Evolutionary conservation across 805 yeast species (phyloP), one percentile per base, ranked within the genome.

Genomic region (Citeromyces nyonsensis): DNA sequence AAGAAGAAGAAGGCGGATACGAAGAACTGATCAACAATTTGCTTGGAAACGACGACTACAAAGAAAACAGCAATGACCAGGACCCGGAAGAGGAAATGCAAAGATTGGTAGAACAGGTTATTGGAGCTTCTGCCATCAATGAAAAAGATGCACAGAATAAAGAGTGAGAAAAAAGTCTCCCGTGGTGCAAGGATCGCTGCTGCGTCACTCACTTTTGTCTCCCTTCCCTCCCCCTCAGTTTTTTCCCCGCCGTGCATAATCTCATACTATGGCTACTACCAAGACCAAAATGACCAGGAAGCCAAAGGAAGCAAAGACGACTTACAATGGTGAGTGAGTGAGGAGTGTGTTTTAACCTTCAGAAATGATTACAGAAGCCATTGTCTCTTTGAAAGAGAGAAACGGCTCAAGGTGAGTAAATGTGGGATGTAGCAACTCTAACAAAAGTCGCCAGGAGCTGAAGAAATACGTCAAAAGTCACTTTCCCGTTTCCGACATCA

Each of bases 381-480:
- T 83, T 40, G 49, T 63, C 26, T 62, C 78, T 32, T 66, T 83
- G 47, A 78, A 79, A 46, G 86, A 80, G 49, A 74, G 93, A 58
- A 78, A 68, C 39, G 94, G 94, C 35, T 72, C 84, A 30, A 64
- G 70, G 73, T 66, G 64, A 44, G 73, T 66, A 36, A 36, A 25
- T 24, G n/a, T 10, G 13, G 25, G 26, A 32, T 24, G 18, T 25
- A 15, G 20, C 12, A 6, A 25, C 3, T 13, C 30, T 15, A 29
- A 29, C 10, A 28, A 13, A 35, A 69, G 85, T 45, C 86, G 95
- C 54, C 88, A 79, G 53, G 88, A 91, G 9, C 63, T 85, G 49
- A 85, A 84, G 67, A 83, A 83, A 56, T 81, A 72, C 56, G 73
- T 84, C 41, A 73, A 67, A 56, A 57, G 74, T 49, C 67, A 71